Base-by-base conservation (phyloP, 768 basidiomycete genomes). In the Mycena belliarum region DNA sequence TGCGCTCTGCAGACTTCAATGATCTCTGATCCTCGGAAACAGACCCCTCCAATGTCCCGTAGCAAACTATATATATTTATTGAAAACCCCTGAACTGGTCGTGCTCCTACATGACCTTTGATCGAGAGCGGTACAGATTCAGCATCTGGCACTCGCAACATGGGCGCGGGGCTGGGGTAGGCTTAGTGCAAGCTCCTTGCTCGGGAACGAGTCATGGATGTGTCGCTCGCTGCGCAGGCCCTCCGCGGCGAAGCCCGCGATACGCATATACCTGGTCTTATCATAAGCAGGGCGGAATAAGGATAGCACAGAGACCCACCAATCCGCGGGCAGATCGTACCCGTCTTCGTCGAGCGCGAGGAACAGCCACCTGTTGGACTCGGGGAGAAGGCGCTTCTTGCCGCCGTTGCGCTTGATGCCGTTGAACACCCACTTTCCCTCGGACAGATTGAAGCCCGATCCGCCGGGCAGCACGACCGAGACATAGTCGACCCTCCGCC, bases 381-480 rank as follows among this genome's bases (percentile, higher is more conserved):
- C 73, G 11, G 91, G 92, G 3, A 91, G 75, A 48, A 80, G 73
- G 7, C 79, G 73, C 57, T 84, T 83, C 26, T 77, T 79, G 1
- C 92, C 92, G 4, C 89, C 89, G 21, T 85, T 79, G 5, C 92
- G 79, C 42, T 81, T 84, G 55, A 85, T 88, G 55, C 81, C 84
- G 64, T 94, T 93, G 70, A 83, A 83, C 3, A 72, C 77, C 87
- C 88, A 89, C 57, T 84, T 80, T 2, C 89, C 89, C 65, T 84
- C 72, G 1, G 88, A 86, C 24, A 87, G 71, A 65, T 93, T 93
- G 64, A 76, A 84, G 18, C 87, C 88, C 58, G 91, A 92, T 49
- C 88, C 87, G 10, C 91, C 91, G 41, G 91, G 91, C 54, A 88
- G 79, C 6, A 93, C 82, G 10, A 92, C 89, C 2, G 92, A 92